phyloP scores from a whole-genome alignment of 2,329 filamentous ascomycete species.

The Rhynchosporium secalis region DNA sequence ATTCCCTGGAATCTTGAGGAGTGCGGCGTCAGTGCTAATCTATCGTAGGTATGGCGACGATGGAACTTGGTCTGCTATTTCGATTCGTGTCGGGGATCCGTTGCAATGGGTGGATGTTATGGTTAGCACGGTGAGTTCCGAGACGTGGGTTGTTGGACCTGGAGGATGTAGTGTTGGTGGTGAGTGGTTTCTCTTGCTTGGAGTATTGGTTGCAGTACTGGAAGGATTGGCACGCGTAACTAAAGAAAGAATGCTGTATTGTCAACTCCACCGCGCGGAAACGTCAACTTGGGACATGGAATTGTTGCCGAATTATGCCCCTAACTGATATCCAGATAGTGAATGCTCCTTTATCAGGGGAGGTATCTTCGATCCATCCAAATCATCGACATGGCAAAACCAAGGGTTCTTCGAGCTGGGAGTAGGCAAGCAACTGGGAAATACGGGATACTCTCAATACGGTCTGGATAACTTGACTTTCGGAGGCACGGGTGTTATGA shows the following conservation, averaged over 20 bases:
- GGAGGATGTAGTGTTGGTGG: constrained; percentile 50
- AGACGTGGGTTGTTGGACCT: constrained; percentile 67
- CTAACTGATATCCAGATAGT: constrained; percentile 42
- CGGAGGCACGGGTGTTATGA: constrained; percentile 40
- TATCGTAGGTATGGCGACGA: constrained; percentile 59
- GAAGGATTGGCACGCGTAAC: too few relatives aligned
- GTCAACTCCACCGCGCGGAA: too few relatives aligned
- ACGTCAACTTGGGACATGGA: too few relatives aligned
- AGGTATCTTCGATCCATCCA: constrained; percentile 53
- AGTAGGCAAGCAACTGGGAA: constrained; percentile 56
- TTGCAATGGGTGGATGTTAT: constrained; percentile 55
- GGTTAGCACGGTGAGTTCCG: constrained; percentile 67
- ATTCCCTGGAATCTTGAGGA: too few relatives aligned
- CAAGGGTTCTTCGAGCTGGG: constrained; percentile 49
- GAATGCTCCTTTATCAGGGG: constrained; percentile 59
- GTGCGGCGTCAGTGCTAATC: too few relatives aligned
- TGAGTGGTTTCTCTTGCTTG: constrained; percentile 15
- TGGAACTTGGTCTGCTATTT: constrained; percentile 71
- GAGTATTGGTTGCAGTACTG: background rate
- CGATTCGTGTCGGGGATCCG: constrained; percentile 57
- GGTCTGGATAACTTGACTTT: constrained; percentile 50
- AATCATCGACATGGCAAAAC: constrained; percentile 56
- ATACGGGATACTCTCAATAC: constrained; percentile 63
- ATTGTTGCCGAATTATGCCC: too few relatives aligned
- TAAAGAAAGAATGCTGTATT: too few relatives aligned